These are phyloP conservation scores for Ganoderma lucidum DNA, from an alignment of 1,284 basidiomycete genomes.

Conservation along the genomic window DNA sequence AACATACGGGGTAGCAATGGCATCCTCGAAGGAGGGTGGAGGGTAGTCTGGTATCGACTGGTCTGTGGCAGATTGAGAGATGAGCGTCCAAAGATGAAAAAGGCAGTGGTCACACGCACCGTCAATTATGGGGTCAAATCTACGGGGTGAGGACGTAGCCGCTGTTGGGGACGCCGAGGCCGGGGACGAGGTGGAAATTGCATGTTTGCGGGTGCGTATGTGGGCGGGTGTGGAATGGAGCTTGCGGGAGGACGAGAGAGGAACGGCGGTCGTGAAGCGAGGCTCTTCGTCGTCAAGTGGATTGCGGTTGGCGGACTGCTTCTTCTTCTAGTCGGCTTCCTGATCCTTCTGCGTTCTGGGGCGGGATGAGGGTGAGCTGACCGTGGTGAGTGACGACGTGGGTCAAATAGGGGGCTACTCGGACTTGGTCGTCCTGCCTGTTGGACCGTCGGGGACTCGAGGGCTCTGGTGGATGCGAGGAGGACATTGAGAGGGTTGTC, in stretches of 20 bases:
- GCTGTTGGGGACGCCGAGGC: constrained; percentile 20
- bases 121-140: constrained; percentile 27
- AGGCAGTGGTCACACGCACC: constrained; percentile 25
- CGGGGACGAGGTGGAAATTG: constrained; percentile 29
- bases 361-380: constrained; percentile 56
- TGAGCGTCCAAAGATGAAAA: not conserved
- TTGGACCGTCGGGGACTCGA: constrained; percentile 17
- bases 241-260: constrained; percentile 38
- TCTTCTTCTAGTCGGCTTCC: constrained; percentile 49
- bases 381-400: constrained; percentile 63
- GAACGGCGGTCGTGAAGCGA: constrained; percentile 45
- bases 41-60: constrained; percentile 61
- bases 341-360: constrained; percentile 61
- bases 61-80: constrained; percentile 22
- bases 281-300: constrained; percentile 40
- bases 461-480: constrained; percentile 26
- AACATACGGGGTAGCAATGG: constrained; percentile 44
- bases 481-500: constrained; percentile 24
- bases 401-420: constrained; percentile 65
- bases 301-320: constrained; percentile 20
- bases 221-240: constrained; percentile 38
- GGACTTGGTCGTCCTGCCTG: constrained; percentile 44
- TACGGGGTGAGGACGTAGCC: constrained; percentile 5
- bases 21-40: constrained; percentile 66
- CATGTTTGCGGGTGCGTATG: constrained; percentile 36